Percentiles rank a stretch among this genome's conserved stretches.
Evolutionary conservation across 495 filamentous ascomycete genomes (phyloP).

Genomic region (Cudoniella acicularis): DNA sequence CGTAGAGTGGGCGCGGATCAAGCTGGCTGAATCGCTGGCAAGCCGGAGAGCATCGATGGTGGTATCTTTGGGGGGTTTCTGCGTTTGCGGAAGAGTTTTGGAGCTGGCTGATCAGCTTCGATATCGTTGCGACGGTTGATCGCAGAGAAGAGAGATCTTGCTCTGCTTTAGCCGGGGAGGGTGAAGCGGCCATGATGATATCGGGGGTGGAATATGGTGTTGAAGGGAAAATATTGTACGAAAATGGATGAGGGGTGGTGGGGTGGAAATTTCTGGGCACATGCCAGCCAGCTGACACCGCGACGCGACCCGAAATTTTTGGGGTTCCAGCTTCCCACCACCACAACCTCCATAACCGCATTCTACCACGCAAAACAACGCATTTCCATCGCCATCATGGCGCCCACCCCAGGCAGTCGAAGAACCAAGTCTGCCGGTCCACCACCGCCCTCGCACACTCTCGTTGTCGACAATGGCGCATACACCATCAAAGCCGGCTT

Average conservation of each 20-base stretch:
- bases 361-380: not conserved
- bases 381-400: not conserved
- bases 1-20: conserved; percentile 77
- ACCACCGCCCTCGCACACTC: conserved; percentile 57
- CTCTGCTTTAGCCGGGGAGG: not conserved
- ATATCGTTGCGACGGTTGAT: conserved; percentile 28
- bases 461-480: conserved; percentile 92
- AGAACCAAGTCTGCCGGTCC: conserved; percentile 40
- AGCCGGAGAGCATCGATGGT: conserved; percentile 51
- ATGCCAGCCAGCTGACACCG: not conserved
- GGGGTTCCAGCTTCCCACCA: not conserved
- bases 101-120: conserved; percentile 25
- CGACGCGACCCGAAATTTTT: not conserved
- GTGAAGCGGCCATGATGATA: not conserved
- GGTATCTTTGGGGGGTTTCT: conserved; percentile 14
- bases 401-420: conserved; percentile 32
- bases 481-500: conserved; percentile 93
- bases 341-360: not conserved
- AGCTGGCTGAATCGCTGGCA: conserved; percentile 58
- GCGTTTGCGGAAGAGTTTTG: conserved; percentile 11
- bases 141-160: conserved; percentile 34
- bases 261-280: not conserved
- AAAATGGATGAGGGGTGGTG: not conserved
- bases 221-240: not conserved
- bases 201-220: not conserved